Evolutionary conservation across 495 filamentous ascomycete species (phyloP).

Genomic region (Melanomma pulvis-pyrius): DNA sequence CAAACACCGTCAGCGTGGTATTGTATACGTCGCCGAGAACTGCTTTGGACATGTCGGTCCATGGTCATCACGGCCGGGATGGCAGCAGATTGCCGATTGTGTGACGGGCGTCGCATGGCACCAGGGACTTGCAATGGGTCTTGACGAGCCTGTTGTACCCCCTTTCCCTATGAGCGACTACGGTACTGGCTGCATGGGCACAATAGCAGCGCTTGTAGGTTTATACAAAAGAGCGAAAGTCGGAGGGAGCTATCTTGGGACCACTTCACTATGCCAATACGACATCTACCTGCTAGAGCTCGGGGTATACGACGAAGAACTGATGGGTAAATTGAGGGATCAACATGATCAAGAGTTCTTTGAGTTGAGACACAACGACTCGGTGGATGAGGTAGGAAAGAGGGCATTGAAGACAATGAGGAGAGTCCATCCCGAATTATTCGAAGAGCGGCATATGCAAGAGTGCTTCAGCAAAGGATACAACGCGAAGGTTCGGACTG

Average conservation of each 20-base stretch:
- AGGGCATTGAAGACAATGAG: constrained; percentile 66
- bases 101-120: constrained; percentile 72
- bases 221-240: constrained; percentile 43
- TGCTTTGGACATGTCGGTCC: constrained; percentile 38
- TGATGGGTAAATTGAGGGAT: constrained; percentile 59
- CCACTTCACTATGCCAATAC: constrained; percentile 67
- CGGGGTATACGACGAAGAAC: constrained; percentile 59
- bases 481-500: constrained; percentile 52
- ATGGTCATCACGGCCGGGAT: constrained; percentile 32
- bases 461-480: constrained; percentile 54
- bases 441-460: constrained; percentile 52
- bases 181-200: constrained; percentile 59
- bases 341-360: constrained; percentile 64
- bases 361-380: constrained; percentile 66
- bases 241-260: constrained; percentile 51
- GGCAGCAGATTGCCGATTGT: constrained; percentile 44
- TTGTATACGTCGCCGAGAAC: constrained; percentile 39
- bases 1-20: constrained; percentile 31
- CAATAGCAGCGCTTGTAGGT: constrained; percentile 44
- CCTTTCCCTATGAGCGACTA: constrained; percentile 85
- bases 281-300: constrained; percentile 68
- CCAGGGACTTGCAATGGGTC: constrained; percentile 73
- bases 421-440: constrained; percentile 55
- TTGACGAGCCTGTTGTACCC: constrained; percentile 70
- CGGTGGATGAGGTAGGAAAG: constrained; percentile 71